These are phyloP conservation scores for Tolypocladium cylindrosporum DNA, from an alignment of 2,329 filamentous ascomycete species.

Conservation along the genomic window DNA sequence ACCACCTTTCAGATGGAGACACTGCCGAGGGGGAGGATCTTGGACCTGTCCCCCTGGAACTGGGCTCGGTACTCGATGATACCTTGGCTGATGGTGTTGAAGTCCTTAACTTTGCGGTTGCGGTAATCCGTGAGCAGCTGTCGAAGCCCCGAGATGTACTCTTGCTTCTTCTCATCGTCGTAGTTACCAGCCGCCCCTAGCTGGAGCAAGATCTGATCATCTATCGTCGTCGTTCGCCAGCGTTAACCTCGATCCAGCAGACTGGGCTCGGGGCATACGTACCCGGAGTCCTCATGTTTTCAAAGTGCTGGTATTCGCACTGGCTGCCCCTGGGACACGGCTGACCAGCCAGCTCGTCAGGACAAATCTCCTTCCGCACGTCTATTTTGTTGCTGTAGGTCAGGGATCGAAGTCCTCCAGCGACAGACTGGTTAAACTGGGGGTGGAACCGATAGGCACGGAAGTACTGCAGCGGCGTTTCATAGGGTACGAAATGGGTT, in stretches of 20 bases:
- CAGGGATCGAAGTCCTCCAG: slow-evolving; percentile 74
- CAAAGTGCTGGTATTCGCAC: slow-evolving; percentile 75
- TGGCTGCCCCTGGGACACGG: slow-evolving; percentile 59
- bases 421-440: slow-evolving; percentile 56
- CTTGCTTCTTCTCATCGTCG: slow-evolving; percentile 47
- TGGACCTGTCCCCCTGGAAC: slow-evolving; percentile 54
- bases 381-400: slow-evolving; percentile 93
- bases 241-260: slow-evolving; percentile 22
- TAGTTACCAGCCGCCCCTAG: slow-evolving; percentile 58
- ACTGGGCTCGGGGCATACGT: slow-evolving; percentile 13
- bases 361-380: slow-evolving; percentile 62
- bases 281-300: slow-evolving; percentile 27
- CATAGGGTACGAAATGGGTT: slow-evolving; percentile 49
- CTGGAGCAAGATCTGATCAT: slow-evolving; percentile 63
- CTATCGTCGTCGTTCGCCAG: slow-evolving; percentile 42
- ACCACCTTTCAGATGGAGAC: slow-evolving; percentile 23
- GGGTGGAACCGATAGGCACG: slow-evolving; percentile 87
- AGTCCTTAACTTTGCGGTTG: slow-evolving; percentile 51
- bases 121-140: slow-evolving; percentile 51
- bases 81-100: slow-evolving; percentile 53
- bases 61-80: slow-evolving; percentile 58
- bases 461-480: slow-evolving; percentile 74
- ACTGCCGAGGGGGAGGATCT: slow-evolving; percentile 48
- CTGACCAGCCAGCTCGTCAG: slow-evolving; percentile 59
- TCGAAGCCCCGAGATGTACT: slow-evolving; percentile 53